Conservation (phyloP, 1,139 yeast genomes). For the Yamadazyma blattariae region DNA sequence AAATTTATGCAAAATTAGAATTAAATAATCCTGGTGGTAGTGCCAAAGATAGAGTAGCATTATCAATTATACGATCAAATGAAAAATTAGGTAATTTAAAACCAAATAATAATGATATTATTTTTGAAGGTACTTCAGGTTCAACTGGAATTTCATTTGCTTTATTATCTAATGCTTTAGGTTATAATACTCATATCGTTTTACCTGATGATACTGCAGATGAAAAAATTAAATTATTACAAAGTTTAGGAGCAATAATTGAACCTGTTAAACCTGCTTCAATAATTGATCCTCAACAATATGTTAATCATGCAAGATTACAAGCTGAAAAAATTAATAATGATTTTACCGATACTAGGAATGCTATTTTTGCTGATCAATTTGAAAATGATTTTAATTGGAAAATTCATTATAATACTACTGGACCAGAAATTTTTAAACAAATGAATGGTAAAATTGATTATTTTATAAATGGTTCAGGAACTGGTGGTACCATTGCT, state of each 20-base stretch:
- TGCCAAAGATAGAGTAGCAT: slow-evolving; percentile 92
- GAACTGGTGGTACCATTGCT: slow-evolving; percentile 79
- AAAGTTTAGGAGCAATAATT: slow-evolving; percentile 78
- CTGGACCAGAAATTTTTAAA: slow-evolving; percentile 85
- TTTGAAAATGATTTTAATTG: slow-evolving; percentile 92
- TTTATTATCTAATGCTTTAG: slow-evolving; percentile 79
- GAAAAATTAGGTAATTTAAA: slow-evolving; percentile 56
- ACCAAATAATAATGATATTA: slow-evolving; percentile 58
- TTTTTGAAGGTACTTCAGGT: slow-evolving; percentile 94
- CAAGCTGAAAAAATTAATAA: slow-evolving; percentile 56
- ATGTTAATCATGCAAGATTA: slow-evolving; percentile 80
- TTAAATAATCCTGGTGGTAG: slow-evolving; percentile 91
- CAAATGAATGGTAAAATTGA: slow-evolving; percentile 66
- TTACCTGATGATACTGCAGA: slow-evolving; percentile 92
- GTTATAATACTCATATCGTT: slow-evolving; percentile 87
- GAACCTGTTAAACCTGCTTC: slow-evolving; percentile 93
- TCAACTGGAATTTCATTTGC: slow-evolving; percentile 96
- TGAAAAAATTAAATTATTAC: slow-evolving; percentile 72
- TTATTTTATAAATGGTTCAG: slow-evolving; percentile 76
- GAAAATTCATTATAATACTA: slow-evolving; percentile 74
- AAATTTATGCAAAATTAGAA: slow-evolving; percentile 85
- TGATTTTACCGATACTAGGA: slow-evolving; percentile 32
- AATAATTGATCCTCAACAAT: slow-evolving; percentile 89
- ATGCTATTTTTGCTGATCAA: slow-evolving; percentile 89
- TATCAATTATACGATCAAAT: slow-evolving; percentile 72